A percentile compares a stretch with the other conserved stretches of the same genome.
phyloP scores from a whole-genome alignment of 1,284 basidiomycete genomes.

The Mycena citricolor region DNA sequence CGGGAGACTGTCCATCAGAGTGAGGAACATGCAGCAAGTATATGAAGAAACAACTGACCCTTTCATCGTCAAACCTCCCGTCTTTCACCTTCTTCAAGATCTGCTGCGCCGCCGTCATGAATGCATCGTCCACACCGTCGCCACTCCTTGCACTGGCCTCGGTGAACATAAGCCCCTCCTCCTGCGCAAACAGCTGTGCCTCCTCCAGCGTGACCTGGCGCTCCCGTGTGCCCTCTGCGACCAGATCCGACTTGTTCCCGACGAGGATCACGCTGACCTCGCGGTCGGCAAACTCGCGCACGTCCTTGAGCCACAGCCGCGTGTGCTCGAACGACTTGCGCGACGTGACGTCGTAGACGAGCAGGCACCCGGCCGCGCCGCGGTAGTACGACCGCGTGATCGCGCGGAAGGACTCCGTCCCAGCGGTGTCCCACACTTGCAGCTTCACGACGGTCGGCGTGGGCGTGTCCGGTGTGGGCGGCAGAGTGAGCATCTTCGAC shows the following conservation, averaged over 20 bases:
- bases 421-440: constrained; percentile 86
- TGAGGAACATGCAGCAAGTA: constrained; percentile 1
- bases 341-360: constrained; percentile 85
- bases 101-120: constrained; percentile 66
- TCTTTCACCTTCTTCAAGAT: constrained; percentile 73
- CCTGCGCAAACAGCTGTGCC: constrained; percentile 67
- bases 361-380: constrained; percentile 69
- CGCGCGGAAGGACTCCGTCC: constrained; percentile 81
- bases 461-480: no score
- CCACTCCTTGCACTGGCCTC: constrained; percentile 87
- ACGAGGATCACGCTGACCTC: constrained; percentile 81
- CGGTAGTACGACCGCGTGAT: constrained; percentile 86
- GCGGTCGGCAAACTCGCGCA: constrained; percentile 80
- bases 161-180: constrained; percentile 80
- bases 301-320: constrained; percentile 75
- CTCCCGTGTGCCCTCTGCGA: constrained; percentile 37
- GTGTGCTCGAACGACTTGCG: constrained; percentile 70
- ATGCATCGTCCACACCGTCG: constrained; percentile 73
- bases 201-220: constrained; percentile 69
- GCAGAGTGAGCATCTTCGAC: constrained; percentile 75
- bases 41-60: constrained; percentile 44
- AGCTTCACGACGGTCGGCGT: constrained; percentile 80
- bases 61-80: constrained; percentile 76
- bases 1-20: constrained; percentile 47
- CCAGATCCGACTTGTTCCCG: constrained; percentile 78